Base-by-base conservation (phyloP, 2,329 filamentous ascomycete genomes). In the Exophiala sp. region DNA sequence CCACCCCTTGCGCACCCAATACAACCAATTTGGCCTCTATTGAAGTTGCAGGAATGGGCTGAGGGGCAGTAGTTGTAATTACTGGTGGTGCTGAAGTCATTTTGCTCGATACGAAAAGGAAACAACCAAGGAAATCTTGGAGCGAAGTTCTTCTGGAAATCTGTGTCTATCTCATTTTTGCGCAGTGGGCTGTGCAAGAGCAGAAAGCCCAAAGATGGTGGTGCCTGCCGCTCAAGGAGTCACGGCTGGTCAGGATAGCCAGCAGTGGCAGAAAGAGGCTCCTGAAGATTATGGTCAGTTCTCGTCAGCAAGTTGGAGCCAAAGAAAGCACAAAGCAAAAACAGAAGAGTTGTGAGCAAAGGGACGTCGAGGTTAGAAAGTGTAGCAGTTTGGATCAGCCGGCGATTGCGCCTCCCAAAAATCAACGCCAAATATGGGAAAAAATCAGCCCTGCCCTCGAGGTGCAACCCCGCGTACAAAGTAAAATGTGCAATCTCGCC, bases 11-110 rank as follows among this genome's bases (percentile, higher is more conserved):
- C 39, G 74, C 72, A 61, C 77, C 77, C 9, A 79, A 69, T 47
- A 79, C 74, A 54, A 78, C 77, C 43, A 79, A 75, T 65, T 79
- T 79, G 50, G 77, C 76, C 66, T 79, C 76, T 21, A 62, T 53
- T 10, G 57, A 60, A 18, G 60, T 54, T 20, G 52, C 46, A 21
- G 50, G 45, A 14, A 57, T 47, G 21, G 53, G 55, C 32, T 52
- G 52, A 42, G 45, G 57, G 41, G 52, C 47, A 29, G 49, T 36
- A 21, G 51, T 48, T 24, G 48, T 54, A 42, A 46, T 51, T 24
- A 50, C 20, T 9, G 47, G 41, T 10, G 44, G 58, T 38, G 55
- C 52, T 32, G 58, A 29, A 35, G 42, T 53, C 50, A 59, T 51
- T 39, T 18, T 57, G 42, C 29, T 50, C 36, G 47, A 21, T 33